Evolutionary conservation across 345 rosid species (phyloP).

Genomic region (Sapria himalayana): DNA sequence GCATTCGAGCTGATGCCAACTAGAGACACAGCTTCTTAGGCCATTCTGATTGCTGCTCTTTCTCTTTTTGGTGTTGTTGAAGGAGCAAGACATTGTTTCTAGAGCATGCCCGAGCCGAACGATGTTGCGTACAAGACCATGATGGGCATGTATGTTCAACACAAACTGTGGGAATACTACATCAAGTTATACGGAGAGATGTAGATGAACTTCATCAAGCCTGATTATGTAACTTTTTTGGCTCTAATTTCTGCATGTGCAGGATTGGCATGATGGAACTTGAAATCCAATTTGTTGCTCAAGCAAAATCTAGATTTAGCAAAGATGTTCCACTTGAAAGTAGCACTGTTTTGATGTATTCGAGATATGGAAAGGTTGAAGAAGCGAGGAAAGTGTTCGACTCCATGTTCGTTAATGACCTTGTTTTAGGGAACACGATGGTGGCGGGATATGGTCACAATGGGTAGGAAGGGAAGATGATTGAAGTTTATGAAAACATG

Average conservation of each 20-base stretch:
- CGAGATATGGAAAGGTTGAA: slow-evolving; percentile 10
- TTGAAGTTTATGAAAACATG: slow-evolving; percentile 10
- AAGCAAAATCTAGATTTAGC: slow-evolving; percentile 7
- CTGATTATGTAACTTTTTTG: slow-evolving; percentile 10
- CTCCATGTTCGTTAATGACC: slow-evolving; percentile 3
- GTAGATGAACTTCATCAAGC: slow-evolving; percentile 7
- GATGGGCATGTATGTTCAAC: slow-evolving; percentile 7
- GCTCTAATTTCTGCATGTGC: slow-evolving; percentile 10
- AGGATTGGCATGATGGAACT: slow-evolving; percentile 7
- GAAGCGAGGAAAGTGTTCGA: slow-evolving; percentile 12
- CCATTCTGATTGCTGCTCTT: slow-evolving; percentile 9
- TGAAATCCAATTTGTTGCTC: slow-evolving; percentile 11
- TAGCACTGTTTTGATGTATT: slow-evolving; percentile 11
- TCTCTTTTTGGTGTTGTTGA: slow-evolving; percentile 10
- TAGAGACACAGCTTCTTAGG: slow-evolving; percentile 12
- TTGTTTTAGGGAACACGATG: slow-evolving; percentile 13
- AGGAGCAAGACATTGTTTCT: slow-evolving; percentile 8
- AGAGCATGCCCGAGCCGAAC: slow-evolving; percentile 9
- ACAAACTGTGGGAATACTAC: slow-evolving; percentile 9
- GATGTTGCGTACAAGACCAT: slow-evolving; percentile 12
- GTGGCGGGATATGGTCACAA: slow-evolving; percentile 12
- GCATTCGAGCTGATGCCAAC: slow-evolving; percentile 10
- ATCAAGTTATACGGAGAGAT: slow-evolving; percentile 7
- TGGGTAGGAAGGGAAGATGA: slow-evolving; percentile 8
- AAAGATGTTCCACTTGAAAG: slow-evolving; percentile 11